Evolutionary conservation across 768 basidiomycete species (phyloP).

Genomic region (Pisolithus albus): DNA sequence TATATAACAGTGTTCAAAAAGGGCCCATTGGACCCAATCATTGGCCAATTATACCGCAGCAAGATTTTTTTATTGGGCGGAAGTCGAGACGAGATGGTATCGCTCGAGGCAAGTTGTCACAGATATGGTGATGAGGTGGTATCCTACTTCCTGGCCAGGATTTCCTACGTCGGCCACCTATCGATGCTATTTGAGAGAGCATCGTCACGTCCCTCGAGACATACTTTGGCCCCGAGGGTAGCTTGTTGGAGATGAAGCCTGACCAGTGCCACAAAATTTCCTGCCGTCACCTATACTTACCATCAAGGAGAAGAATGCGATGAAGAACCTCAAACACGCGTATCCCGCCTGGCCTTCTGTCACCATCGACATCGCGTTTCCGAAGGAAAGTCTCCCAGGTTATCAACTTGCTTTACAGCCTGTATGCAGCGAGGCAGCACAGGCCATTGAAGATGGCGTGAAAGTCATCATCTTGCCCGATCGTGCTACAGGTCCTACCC

Average conservation of each 20-base stretch:
- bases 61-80: slow-evolving; percentile 71
- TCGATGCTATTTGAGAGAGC: too few species aligned
- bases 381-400: too few species aligned
- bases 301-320: too few species aligned
- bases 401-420: slow-evolving; percentile 27
- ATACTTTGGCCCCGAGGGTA: too few species aligned
- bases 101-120: slow-evolving; percentile 47
- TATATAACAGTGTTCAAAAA: slow-evolving; percentile 64
- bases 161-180: slow-evolving; percentile 56
- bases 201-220: too few species aligned
- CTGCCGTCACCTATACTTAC: too few species aligned
- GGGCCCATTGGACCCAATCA: slow-evolving; percentile 63
- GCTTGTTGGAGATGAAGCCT: too few species aligned
- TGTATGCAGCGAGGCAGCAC: slow-evolving; percentile 83
- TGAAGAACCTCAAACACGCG: too few species aligned
- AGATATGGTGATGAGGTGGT: neutral
- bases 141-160: slow-evolving; percentile 33
- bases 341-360: too few species aligned
- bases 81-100: slow-evolving; percentile 72
- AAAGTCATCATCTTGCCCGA: slow-evolving; percentile 94
- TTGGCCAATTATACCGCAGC: slow-evolving; percentile 64
- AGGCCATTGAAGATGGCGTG: slow-evolving; percentile 91
- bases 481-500: slow-evolving; percentile 65
- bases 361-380: too few species aligned
- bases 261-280: too few species aligned